Conservation (phyloP, 345 rosid genomes). For the Rhizophora mangle region DNA sequence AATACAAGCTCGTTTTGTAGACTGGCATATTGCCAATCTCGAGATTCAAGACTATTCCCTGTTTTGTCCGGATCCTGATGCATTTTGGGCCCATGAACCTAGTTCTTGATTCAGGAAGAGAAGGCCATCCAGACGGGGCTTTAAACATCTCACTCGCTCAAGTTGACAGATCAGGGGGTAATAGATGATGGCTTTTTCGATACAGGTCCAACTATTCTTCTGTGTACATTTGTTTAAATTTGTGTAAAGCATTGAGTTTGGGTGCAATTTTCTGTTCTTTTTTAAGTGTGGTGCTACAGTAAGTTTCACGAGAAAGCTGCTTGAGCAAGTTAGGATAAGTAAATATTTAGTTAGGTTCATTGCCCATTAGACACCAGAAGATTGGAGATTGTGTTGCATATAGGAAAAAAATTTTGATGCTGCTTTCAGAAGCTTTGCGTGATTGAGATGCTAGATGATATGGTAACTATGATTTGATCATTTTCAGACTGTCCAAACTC, state of each 20-base stretch:
- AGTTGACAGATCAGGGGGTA: background rate
- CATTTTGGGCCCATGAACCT: slow-evolving; percentile 89
- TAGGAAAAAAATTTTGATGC: too few species aligned
- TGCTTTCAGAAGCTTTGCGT: too few species aligned
- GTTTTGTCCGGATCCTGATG: slow-evolving; percentile 77
- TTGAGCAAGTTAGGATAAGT: slow-evolving; percentile 1
- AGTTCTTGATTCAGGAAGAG: slow-evolving; percentile 39
- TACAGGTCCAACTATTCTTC: slow-evolving; percentile 7
- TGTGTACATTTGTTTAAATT: slow-evolving; percentile 23
- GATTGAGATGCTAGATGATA: too few species aligned
- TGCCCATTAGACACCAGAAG: too few species aligned
- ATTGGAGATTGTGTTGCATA: too few species aligned
- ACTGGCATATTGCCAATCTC: slow-evolving; percentile 92
- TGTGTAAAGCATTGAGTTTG: slow-evolving; percentile 24
- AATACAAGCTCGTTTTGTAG: slow-evolving; percentile 76
- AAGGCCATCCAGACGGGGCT: background rate
- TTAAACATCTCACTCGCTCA: background rate
- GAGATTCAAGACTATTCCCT: slow-evolving; percentile 80
- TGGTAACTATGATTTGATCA: too few species aligned
- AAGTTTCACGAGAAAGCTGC: background rate
- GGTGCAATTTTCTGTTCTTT: background rate
- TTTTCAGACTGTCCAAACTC: too few species aligned
- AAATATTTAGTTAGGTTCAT: too few species aligned
- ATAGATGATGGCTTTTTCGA: background rate
- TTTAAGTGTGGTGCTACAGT: slow-evolving; percentile 7